Base-by-base conservation (phyloP, 1,284 basidiomycete species). In the Apiotrichum akiyoshidainum region DNA sequence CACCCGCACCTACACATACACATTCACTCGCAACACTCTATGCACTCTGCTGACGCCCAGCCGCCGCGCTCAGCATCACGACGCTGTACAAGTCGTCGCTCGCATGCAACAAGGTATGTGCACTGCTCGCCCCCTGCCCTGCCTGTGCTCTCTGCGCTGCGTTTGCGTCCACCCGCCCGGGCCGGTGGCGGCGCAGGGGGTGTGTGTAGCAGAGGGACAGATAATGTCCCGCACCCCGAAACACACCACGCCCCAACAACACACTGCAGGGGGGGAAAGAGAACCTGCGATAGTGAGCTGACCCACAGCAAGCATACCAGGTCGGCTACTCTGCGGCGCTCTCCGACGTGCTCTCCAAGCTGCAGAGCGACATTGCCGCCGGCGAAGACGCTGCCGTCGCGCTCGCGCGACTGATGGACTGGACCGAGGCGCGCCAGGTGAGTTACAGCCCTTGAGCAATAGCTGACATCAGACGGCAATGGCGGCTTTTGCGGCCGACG, bases 361-460 rank as follows among this genome's bases (percentile, higher is more conserved):
- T 78, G 2, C 75, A 78, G 57, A 70, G 68, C 3, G 69, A 70
- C 37, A 71, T 73, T 47, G 70, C 69, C 5, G 68, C 64, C 10
- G 71, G 74, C 35, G 70, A 74, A 55, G 69, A 75, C 60, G 71
- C 75, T 12, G 68, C 66, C 19, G 71, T 70, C 47, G 72, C 75
- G 2, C 66, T 79, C 42, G 73, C 70, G 2, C 59, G 78, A 12
- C 62, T 78, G 46, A 78, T 79, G 76, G 78, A 79, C 54, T 79
- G 78, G 78, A 72, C 73, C 13, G 78, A 79, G 59, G 77, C 77
- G 2, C 60, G 78, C 50, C 73, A 78, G 67, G 76, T 78, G 39
- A 40, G 72, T 62, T 5, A 12, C 26, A 46, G 16, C 10, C 13
- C 16, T 14, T 0, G 2, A 1, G 34, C 9, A 22, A 5, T 39